These are phyloP conservation scores for Picea engelmannii DNA, from an alignment of 83 land plant genomes.

Conservation along the genomic window DNA sequence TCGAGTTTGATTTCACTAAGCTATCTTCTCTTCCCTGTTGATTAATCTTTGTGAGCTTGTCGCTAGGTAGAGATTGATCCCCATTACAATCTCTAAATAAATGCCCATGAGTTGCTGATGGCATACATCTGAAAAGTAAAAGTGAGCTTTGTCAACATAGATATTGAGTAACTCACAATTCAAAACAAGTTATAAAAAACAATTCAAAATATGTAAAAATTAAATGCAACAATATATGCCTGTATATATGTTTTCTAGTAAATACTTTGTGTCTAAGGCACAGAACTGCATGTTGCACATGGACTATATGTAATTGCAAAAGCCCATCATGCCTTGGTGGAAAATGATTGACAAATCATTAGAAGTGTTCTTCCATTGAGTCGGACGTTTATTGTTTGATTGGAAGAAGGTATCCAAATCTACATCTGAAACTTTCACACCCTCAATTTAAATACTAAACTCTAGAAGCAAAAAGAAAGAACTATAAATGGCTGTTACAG, in stretches of 20 bases:
- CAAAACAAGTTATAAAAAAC: background rate
- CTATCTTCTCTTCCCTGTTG: slow-evolving; percentile 23
- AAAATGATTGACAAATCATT: background rate
- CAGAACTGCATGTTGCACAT: too few relatives aligned
- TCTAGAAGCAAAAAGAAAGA: background rate
- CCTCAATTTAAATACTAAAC: background rate
- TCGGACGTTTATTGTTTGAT: background rate
- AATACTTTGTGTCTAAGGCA: too few relatives aligned
- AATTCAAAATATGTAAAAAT: background rate
- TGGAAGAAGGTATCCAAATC: background rate
- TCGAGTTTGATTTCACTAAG: slow-evolving; percentile 41
- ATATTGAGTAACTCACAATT: background rate
- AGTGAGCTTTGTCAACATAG: slow-evolving; percentile 2
- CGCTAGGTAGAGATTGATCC: slow-evolving; percentile 21
- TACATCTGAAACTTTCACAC: background rate
- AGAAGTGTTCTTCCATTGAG: background rate
- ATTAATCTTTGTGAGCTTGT: slow-evolving; percentile 15
- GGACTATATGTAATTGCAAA: background rate
- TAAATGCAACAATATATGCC: background rate
- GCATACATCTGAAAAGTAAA: slow-evolving; percentile 38
- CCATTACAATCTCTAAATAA: slow-evolving; percentile 25
- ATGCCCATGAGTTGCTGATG: slow-evolving; percentile 31
- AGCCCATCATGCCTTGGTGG: background rate
- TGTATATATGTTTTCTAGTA: too few relatives aligned
- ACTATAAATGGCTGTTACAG: background rate